phyloP scores from a whole-genome alignment of 2,329 filamentous ascomycete genomes.

The Colletotrichum agaves region DNA sequence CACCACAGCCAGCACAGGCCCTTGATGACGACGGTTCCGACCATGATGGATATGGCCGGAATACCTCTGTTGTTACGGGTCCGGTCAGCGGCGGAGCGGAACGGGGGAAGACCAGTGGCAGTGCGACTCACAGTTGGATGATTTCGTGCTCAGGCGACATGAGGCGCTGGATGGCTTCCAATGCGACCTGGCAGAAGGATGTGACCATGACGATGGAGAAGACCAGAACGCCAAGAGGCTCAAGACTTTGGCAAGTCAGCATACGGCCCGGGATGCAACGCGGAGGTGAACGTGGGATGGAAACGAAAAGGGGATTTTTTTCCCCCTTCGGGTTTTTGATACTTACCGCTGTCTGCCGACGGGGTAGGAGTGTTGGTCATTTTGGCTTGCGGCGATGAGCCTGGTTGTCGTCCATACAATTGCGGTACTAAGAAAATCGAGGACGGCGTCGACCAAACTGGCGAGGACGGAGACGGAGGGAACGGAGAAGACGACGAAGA shows the following conservation, averaged over 20 bases:
- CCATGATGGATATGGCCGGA: slow-evolving; percentile 83
- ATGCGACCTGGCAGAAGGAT: slow-evolving; percentile 80
- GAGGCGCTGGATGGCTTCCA: slow-evolving; percentile 76
- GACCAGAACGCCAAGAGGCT: slow-evolving; percentile 82
- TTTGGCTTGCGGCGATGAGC: slow-evolving; percentile 72
- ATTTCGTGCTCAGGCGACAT: slow-evolving; percentile 70
- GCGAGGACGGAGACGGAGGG: slow-evolving; percentile 85
- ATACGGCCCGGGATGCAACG: slow-evolving; percentile 8
- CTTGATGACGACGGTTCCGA: slow-evolving; percentile 83
- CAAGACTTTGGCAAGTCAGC: slow-evolving; percentile 61
- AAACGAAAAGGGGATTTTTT: neutral
- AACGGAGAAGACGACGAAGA: slow-evolving; percentile 80
- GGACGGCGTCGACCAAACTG: slow-evolving; percentile 79
- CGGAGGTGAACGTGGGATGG: neutral
- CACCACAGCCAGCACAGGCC: slow-evolving; percentile 88
- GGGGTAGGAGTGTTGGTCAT: slow-evolving; percentile 80
- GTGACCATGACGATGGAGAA: slow-evolving; percentile 90
- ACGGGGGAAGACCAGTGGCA: neutral
- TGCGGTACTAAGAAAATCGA: slow-evolving; percentile 84
- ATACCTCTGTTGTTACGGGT: slow-evolving; percentile 56
- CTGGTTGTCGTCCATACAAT: slow-evolving; percentile 84
- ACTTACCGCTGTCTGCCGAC: slow-evolving; percentile 73
- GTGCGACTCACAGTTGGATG: slow-evolving; percentile 68
- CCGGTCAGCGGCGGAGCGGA: neutral
- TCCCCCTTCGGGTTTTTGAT: neutral